Conservation (phyloP, 768 basidiomycete species). For the Mycena latifolia region DNA sequence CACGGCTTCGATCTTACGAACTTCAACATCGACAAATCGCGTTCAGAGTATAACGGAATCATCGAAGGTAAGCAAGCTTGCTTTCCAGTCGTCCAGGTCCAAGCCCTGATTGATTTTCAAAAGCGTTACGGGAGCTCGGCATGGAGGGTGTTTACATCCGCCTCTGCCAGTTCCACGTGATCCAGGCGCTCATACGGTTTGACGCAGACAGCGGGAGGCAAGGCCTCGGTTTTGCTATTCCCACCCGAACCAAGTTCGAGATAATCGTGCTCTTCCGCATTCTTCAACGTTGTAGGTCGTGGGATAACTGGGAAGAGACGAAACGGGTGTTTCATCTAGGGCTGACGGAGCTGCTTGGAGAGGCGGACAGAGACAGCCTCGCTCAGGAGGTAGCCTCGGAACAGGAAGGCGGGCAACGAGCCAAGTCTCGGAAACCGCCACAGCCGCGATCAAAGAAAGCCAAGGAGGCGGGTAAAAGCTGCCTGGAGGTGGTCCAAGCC, state of each 20-base stretch:
- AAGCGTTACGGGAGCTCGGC: background rate
- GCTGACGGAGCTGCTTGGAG: background rate
- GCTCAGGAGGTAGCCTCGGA: too few relatives aligned
- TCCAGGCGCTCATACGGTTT: background rate
- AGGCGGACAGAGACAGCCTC: too few relatives aligned
- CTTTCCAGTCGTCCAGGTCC: too few relatives aligned
- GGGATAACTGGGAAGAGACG: background rate
- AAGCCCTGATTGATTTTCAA: too few relatives aligned
- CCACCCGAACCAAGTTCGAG: background rate
- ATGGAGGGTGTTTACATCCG: constrained; percentile 1
- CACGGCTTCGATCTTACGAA: constrained; percentile 4
- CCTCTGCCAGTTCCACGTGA: constrained; percentile 13
- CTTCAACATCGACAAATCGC: constrained; percentile 16
- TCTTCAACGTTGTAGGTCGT: constrained; percentile 4
- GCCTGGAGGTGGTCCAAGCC: too few relatives aligned
- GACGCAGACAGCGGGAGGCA: background rate
- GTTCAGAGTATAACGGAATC: constrained; percentile 2
- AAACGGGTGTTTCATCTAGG: too few relatives aligned
- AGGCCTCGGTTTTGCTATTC: constrained; percentile 14
- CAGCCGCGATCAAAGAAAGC: too few relatives aligned
- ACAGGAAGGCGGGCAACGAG: too few relatives aligned
- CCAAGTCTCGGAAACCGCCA: too few relatives aligned
- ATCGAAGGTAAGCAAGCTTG: background rate
- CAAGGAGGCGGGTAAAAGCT: too few relatives aligned
- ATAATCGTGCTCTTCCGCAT: constrained; percentile 4